A percentile compares a stretch with the other conserved stretches of the same genome.
These are phyloP conservation scores for Cyberlindnera galapagoensis DNA, from an alignment of 805 yeast genomes.

Conservation along the genomic window DNA sequence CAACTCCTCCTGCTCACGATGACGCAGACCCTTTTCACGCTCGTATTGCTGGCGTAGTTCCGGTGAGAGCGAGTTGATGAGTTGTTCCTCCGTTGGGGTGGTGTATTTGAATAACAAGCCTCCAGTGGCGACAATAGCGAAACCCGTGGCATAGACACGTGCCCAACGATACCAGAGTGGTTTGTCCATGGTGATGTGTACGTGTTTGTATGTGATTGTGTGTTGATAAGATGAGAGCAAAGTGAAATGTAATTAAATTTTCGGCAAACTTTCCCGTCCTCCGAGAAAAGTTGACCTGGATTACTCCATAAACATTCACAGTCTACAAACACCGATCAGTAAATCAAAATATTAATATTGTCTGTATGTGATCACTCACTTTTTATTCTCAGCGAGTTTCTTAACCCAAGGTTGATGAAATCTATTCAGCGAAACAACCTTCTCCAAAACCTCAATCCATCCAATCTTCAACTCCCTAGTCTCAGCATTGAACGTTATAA, in stretches of 20 bases:
- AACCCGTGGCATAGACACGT: conserved; percentile 51
- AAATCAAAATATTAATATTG: background rate
- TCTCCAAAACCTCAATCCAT: conserved; percentile 62
- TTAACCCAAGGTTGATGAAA: conserved; percentile 62
- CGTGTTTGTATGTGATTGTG: conserved; percentile 14
- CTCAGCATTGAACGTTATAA: conserved; percentile 82
- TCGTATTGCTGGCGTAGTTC: conserved; percentile 76
- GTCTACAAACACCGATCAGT: background rate
- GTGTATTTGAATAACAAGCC: conserved; percentile 62
- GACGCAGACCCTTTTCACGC: conserved; percentile 51
- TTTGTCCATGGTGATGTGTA: conserved; percentile 21
- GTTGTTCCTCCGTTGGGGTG: conserved; percentile 80
- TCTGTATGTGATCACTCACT: background rate
- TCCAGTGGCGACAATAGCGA: conserved; percentile 69
- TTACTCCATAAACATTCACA: background rate
- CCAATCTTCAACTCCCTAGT: conserved; percentile 47
- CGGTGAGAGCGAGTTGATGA: conserved; percentile 71
- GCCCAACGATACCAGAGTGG: conserved; percentile 57
- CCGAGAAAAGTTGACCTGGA: background rate
- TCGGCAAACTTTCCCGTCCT: background rate
- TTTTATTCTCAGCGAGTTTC: conserved; percentile 25
- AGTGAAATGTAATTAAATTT: background rate
- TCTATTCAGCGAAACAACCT: conserved; percentile 47
- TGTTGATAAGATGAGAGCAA: conserved; percentile 11
- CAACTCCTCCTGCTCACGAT: conserved; percentile 61